Evolutionary conservation across 768 basidiomycete species (phyloP).

Genomic region (Leccinum subtestaceum): DNA sequence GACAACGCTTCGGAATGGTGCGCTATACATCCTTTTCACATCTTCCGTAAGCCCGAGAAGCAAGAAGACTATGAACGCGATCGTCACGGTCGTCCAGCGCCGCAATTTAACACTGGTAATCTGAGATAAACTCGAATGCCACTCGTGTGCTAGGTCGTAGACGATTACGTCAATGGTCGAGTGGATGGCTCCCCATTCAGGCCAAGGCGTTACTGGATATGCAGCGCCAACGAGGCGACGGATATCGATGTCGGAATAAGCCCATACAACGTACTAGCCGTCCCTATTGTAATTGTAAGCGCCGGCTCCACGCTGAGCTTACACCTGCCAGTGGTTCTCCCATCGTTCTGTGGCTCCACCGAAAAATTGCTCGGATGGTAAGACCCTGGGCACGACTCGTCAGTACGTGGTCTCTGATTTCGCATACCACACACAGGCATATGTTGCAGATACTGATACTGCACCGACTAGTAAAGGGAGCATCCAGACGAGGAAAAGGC

Average conservation of each 20-base stretch:
- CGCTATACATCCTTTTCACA: slow-evolving; percentile 12
- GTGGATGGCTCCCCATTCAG: slow-evolving; percentile 20
- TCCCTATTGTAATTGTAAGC: slow-evolving; percentile 12
- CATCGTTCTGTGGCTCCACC: not conserved
- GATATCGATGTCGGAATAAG: slow-evolving; percentile 14
- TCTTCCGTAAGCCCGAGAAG: slow-evolving; percentile 19
- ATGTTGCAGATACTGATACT: slow-evolving; percentile 45
- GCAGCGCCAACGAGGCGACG: slow-evolving; percentile 4
- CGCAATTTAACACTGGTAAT: slow-evolving; percentile 9
- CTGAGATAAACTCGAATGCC: slow-evolving; percentile 1
- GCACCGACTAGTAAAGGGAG: slow-evolving; percentile 46
- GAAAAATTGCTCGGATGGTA: slow-evolving; percentile 4
- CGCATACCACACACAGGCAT: slow-evolving; percentile 26
- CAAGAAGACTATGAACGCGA: slow-evolving; percentile 15
- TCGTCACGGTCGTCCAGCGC: slow-evolving; percentile 17
- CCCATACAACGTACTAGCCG: slow-evolving; percentile 6
- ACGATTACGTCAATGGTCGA: slow-evolving; percentile 9
- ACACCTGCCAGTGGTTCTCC: not conserved
- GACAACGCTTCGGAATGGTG: not conserved
- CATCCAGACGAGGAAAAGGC: slow-evolving; percentile 40
- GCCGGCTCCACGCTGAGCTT: slow-evolving; percentile 10
- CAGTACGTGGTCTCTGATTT: not conserved
- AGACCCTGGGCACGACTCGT: slow-evolving; percentile 10
- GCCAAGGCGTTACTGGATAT: slow-evolving; percentile 17
- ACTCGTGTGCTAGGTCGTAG: slow-evolving; percentile 8